These are phyloP conservation scores for Thalassiosira livingstoniorum DNA, from an alignment of 352 stramenopile genomes.

Conservation along the genomic window DNA sequence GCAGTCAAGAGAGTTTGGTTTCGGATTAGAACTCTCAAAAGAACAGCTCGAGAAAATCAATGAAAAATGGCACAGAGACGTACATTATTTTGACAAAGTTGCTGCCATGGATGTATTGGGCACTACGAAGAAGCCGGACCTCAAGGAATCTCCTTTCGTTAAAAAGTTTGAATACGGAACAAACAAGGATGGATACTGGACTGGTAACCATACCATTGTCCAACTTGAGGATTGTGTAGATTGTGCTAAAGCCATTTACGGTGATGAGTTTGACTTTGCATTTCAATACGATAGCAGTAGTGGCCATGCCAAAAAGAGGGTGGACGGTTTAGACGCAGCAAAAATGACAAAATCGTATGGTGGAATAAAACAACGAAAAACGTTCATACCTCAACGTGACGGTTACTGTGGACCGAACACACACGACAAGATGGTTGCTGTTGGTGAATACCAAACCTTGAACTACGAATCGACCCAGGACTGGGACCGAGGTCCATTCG, in stretches of 20 bases:
- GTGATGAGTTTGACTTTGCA: conserved; percentile 8
- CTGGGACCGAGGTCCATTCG: no score
- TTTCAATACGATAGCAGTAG: conserved; percentile 36
- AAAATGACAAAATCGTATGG: conserved; percentile 30
- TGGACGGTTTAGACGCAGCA: conserved; percentile 26
- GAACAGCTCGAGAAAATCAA: conserved; percentile 29
- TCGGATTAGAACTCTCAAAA: conserved; percentile 12
- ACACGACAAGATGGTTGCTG: no score
- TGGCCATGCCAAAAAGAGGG: conserved; percentile 39
- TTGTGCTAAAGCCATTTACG: conserved; percentile 17
- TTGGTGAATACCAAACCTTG: no score
- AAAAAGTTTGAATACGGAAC: conserved; percentile 32
- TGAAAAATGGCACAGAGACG: background rate
- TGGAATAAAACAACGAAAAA: background rate
- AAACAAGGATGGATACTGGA: conserved; percentile 41
- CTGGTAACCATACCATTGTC: conserved; percentile 28
- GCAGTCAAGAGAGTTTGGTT: conserved; percentile 36
- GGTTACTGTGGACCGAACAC: no score
- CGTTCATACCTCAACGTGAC: no score
- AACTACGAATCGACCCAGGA: no score
- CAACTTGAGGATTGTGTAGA: conserved; percentile 41
- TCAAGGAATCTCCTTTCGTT: conserved; percentile 26
- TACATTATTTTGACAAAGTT: no score
- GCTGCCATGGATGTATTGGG: no score
- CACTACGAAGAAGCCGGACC: background rate